phyloP scores from a whole-genome alignment of 768 basidiomycete species.

The Termitomyces sp. region DNA sequence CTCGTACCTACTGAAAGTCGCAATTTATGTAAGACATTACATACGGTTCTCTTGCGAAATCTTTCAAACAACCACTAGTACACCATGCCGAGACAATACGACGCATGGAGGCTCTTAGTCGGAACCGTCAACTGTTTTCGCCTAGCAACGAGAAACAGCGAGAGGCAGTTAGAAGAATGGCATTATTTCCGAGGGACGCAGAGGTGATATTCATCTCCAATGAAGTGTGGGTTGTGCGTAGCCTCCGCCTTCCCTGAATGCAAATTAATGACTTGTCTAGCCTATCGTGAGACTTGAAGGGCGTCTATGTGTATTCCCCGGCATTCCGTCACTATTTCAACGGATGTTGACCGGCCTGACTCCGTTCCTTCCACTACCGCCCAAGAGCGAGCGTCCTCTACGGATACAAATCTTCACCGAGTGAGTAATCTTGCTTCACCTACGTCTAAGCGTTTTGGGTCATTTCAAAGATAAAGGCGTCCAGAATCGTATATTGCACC shows the following conservation, averaged over 20 bases:
- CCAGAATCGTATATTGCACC: constrained; percentile 84
- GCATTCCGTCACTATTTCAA: constrained; percentile 82
- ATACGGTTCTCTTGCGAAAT: constrained; percentile 80
- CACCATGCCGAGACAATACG: constrained; percentile 75
- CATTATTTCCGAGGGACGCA: constrained; percentile 73
- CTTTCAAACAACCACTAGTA: constrained; percentile 67
- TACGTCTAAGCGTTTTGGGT: not conserved
- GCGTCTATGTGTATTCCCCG: constrained; percentile 89
- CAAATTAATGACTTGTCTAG: constrained; percentile 27
- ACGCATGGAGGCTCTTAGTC: constrained; percentile 63
- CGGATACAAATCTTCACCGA: constrained; percentile 82
- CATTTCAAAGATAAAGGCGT: constrained; percentile 29
- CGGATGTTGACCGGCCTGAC: constrained; percentile 72
- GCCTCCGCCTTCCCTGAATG: not conserved
- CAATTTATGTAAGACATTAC: constrained; percentile 62
- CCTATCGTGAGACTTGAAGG: constrained; percentile 83
- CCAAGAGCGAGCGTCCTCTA: constrained; percentile 63
- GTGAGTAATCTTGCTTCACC: constrained; percentile 31
- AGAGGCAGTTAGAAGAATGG: constrained; percentile 82
- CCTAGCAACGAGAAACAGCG: constrained; percentile 71
- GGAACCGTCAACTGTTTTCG: constrained; percentile 48
- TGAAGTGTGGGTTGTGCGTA: constrained; percentile 82
- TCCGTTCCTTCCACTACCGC: constrained; percentile 76
- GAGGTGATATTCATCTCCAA: constrained; percentile 77
- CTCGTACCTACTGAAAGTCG: not conserved